These are phyloP conservation scores for Globisporangium yorkense DNA, from an alignment of 352 stramenopile genomes.

Conservation along the genomic window DNA sequence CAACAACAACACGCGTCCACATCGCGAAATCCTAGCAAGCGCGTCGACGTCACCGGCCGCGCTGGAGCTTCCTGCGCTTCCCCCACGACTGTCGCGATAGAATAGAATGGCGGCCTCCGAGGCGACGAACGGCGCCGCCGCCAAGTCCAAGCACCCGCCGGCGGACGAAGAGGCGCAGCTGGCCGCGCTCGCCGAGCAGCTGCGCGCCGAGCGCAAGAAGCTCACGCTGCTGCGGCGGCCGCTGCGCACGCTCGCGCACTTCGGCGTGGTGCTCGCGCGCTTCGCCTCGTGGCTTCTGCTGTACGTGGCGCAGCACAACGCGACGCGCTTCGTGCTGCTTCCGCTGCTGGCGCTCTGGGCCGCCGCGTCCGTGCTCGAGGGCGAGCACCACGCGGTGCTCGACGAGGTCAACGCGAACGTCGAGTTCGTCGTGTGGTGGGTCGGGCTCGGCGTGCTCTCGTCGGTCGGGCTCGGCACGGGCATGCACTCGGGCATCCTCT, in stretches of 20 bases:
- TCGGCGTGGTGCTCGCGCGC: conserved; percentile 63
- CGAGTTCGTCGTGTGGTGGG: conserved; percentile 92
- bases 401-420: conserved; percentile 81
- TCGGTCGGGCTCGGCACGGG: conserved; percentile 92
- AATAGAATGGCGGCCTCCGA: background rate
- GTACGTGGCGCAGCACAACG: conserved; percentile 55
- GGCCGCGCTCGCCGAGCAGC: conserved; percentile 36
- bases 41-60: background rate
- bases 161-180: conserved; percentile 1
- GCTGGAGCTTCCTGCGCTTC: no score
- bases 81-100: background rate
- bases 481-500: conserved; percentile 93
- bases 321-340: conserved; percentile 74
- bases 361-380: conserved; percentile 51
- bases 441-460: conserved; percentile 91
- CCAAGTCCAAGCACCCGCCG: background rate
- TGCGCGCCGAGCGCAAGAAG: conserved; percentile 76
- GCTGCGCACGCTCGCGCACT: conserved; percentile 76
- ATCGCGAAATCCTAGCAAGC: background rate
- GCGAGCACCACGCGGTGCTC: conserved; percentile 66
- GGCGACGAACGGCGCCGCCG: background rate
- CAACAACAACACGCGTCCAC: background rate
- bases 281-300: conserved; percentile 73
- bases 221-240: conserved; percentile 79
- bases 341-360: conserved; percentile 67